Conservation (phyloP, 148 eudicot genomes). For the Fallopia convolvulus region DNA sequence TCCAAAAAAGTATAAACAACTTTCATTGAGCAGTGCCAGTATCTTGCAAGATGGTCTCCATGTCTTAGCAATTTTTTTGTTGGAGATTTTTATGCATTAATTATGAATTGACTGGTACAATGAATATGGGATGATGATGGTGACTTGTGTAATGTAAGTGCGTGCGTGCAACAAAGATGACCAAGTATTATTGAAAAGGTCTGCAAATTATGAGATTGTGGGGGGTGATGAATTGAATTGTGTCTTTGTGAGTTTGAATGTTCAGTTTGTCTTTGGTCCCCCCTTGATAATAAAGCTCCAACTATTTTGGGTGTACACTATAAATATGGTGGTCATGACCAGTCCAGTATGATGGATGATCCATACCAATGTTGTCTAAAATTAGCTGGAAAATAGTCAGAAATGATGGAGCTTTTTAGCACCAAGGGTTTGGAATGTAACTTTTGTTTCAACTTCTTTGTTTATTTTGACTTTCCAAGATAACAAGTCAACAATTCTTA, state of each 20-base stretch:
- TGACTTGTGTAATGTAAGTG: background rate
- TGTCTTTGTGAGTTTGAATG: background rate
- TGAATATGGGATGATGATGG: background rate
- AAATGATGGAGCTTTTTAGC: no score
- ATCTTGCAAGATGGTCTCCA: slow-evolving; percentile 5
- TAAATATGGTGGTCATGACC: no score
- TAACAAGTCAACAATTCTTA: no score
- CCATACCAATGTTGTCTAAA: no score
- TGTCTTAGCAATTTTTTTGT: background rate
- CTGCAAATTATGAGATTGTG: background rate
- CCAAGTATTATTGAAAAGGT: background rate
- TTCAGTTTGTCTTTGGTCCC: background rate
- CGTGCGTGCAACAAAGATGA: background rate
- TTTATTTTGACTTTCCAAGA: no score
- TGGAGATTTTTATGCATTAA: background rate
- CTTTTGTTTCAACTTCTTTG: no score
- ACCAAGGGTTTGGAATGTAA: no score
- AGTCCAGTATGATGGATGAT: no score
- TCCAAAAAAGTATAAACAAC: background rate
- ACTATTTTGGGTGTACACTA: background rate
- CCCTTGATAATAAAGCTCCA: background rate
- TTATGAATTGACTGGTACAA: background rate
- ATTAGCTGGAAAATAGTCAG: no score
- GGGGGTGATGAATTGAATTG: background rate
- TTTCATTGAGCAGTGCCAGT: background rate